Base-by-base conservation (phyloP, 2,329 filamentous ascomycete species). In the Bipolaris sorokiniana region DNA sequence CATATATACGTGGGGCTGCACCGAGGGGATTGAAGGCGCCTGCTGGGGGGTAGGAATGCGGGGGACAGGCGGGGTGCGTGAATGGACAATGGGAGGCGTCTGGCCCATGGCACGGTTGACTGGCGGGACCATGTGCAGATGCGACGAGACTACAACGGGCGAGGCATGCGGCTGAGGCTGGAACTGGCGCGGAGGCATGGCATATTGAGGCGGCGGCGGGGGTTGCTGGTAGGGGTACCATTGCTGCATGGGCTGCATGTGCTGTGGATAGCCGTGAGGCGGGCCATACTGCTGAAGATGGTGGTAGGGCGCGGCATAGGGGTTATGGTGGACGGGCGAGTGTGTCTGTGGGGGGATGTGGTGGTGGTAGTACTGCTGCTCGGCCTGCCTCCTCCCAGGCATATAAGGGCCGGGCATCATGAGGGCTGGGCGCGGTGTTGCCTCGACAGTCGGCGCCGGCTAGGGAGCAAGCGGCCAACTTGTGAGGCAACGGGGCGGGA, bases 341-440 rank as follows among this genome's bases (percentile, higher is more conserved):
- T 63, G 59, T 13, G 62, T 58, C 63, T 66, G 63, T 5, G 59
- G 62, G 38, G 62, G 62, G 6, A 65, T 56, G 51, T 69, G 59
- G 59, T 62, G 68, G 58, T 74, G 67, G 55, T 70, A 59, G 61
- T 78, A 71, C 38, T 73, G 69, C 54, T 71, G 73, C 61, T 79
- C 76, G 51, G 67, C 68, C 62, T 79, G 78, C 64, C 79, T 74
- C 56, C 78, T 72, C 48, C 72, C 73, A 58, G 74, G 76, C 42
- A 76, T 67, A 54, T 78, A 74, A 55, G 88, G 86, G 84, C 88
- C 88, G 86, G 76, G 76, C 88, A 91, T 91, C 88, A 84, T 90
- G 85, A 86, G 87, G 86, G 85, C 84, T 80, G 85, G 83, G 58
- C 55, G 62, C 62, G 64, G 56, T 69, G 73, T 71, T 74, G 75